A percentile compares a stretch with the other conserved stretches of the same genome.
Conservation (phyloP, 208 protist genomes). For the Naegleria fowleri region DNA sequence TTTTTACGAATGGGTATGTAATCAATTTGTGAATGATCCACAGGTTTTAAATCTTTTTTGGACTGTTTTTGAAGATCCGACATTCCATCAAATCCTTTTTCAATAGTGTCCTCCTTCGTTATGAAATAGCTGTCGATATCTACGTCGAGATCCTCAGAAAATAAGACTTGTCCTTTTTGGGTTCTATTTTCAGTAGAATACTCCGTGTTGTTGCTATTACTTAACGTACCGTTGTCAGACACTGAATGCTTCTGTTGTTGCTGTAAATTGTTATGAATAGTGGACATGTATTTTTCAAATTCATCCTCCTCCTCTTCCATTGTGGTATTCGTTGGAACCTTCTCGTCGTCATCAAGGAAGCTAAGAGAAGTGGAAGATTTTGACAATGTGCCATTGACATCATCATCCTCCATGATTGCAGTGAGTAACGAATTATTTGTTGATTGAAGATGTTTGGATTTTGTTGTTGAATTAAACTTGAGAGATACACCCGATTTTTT, state of each 20-base stretch:
- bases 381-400: too few relatives aligned
- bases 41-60: conserved; percentile 36
- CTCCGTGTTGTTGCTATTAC: neutral
- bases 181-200: neutral
- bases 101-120: neutral
- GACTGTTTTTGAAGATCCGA: neutral
- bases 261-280: neutral
- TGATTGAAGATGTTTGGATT: neutral
- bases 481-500: too few relatives aligned
- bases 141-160: neutral
- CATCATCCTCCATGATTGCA: neutral
- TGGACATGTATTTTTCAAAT: neutral
- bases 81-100: neutral
- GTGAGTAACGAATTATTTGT: neutral
- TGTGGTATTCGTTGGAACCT: neutral
- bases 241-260: neutral
- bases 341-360: neutral
- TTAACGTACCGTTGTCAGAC: neutral
- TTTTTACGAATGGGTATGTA: conserved; percentile 51
- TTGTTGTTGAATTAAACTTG: neutral
- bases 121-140: neutral
- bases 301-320: neutral
- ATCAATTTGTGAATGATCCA: conserved; percentile 38
- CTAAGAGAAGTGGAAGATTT: neutral
- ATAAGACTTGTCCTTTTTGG: neutral